phyloP scores from a whole-genome alignment of 2,329 filamentous ascomycete genomes.

The Elsinoe fawcettii region DNA sequence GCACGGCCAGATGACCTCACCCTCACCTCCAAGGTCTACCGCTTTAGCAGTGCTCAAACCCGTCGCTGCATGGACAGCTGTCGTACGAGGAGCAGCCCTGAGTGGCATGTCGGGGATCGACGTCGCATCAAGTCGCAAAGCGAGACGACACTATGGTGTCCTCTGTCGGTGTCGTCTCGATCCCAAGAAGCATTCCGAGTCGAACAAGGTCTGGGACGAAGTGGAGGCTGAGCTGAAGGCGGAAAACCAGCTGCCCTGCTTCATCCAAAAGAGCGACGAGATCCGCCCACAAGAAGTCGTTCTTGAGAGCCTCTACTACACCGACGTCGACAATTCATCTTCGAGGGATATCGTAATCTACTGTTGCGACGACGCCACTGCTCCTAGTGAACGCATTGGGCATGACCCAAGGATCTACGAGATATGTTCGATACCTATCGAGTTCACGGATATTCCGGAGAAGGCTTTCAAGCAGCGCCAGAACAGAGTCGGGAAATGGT shows the following conservation, averaged over 20 bases:
- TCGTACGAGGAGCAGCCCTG: conserved; percentile 68
- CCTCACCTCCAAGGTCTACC: no score
- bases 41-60: conserved; percentile 69
- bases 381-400: no score
- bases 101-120: conserved; percentile 63
- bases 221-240: conserved; percentile 81
- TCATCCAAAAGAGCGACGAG: conserved; percentile 43
- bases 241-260: conserved; percentile 76
- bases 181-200: conserved; percentile 62
- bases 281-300: not conserved
- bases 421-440: no score
- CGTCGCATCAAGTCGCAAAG: conserved; percentile 10
- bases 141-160: conserved; percentile 15
- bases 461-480: conserved; percentile 65
- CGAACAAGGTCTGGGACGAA: conserved; percentile 70
- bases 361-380: no score
- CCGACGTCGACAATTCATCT: not conserved
- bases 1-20: conserved; percentile 23
- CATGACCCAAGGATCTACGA: no score
- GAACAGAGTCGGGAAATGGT: conserved; percentile 69
- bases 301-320: not conserved
- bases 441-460: conserved; percentile 66
- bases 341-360: not conserved
- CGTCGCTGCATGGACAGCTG: conserved; percentile 70
- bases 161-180: conserved; percentile 42